Evolutionary conservation across 352 stramenopile genomes (phyloP), one percentile per base, ranked within the genome.

Genomic region (Phytophthora pisi): DNA sequence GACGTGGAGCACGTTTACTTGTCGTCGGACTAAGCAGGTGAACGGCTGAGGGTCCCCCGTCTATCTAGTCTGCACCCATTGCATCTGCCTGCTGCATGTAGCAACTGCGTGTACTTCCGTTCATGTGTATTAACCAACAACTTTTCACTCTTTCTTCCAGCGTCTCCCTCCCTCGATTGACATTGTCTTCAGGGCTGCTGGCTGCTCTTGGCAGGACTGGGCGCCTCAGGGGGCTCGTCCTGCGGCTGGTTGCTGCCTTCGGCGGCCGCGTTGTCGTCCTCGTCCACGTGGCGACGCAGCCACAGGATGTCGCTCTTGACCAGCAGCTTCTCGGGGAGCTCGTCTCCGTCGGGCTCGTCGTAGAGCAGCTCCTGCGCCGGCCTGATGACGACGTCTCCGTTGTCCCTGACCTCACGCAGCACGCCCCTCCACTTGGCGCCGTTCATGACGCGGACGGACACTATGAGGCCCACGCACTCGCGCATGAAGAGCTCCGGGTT

Each of bases 1-100:
- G 74, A 88, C 69, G 75, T 91, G 70, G 84, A 93, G 72, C 83
- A 95, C 64, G 81, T 86, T 9, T 95, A 95, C 43, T 74, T 92
- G 60, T 91, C 82, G 43, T 66, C 79, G 5, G 84, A 93, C 28
- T 95, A 11, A 74, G 59, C 30, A 6, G 34, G 52, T 28, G 36
- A 15, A 24, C 11, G 15, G 11, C 24, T 31, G 24, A 30, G 5
- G 47, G 7, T 34, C 45, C 15, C 7, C 46, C 10, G 16, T 51
- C 40, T 46, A 13, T 59, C 13, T 38, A 59, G 52, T 66, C 51
- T 50, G 24, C 50, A 40, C 50, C 46, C 30, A 45, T n/a, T 66
- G 18, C 34, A 61, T 69, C 64, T 65, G 36, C 43, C 43, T 61
- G 18, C 30, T 61, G 45, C 52, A 51, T 60, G 58, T 55, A 58